Evolutionary conservation across 2,329 filamentous ascomycete species (phyloP).

Genomic region (Moelleriella libera): DNA sequence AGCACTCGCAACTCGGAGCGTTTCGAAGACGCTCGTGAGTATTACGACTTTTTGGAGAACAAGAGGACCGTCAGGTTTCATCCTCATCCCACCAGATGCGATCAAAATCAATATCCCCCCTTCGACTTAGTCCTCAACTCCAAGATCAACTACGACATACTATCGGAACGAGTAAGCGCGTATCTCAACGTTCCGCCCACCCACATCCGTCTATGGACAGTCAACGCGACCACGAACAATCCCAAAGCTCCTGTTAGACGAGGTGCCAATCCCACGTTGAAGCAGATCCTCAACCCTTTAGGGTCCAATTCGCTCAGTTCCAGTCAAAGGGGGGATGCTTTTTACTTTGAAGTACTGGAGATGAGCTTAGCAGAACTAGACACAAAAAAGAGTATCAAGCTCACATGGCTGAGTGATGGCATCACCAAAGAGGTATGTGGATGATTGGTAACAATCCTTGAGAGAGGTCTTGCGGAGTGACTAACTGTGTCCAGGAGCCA

Average conservation of each 20-base stretch:
- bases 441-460: not conserved
- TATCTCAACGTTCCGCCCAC: constrained; percentile 65
- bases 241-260: constrained; percentile 70
- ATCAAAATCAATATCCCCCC: constrained; percentile 41
- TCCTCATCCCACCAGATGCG: constrained; percentile 46
- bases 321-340: constrained; percentile 57
- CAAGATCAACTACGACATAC: constrained; percentile 80
- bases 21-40: constrained; percentile 62
- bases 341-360: constrained; percentile 89
- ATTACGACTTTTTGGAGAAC: constrained; percentile 88
- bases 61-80: constrained; percentile 67
- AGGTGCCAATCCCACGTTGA: constrained; percentile 52
- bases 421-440: constrained; percentile 67
- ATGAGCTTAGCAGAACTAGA: constrained; percentile 90
- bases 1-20: constrained; percentile 26
- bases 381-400: constrained; percentile 74
- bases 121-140: constrained; percentile 73
- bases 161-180: constrained; percentile 71
- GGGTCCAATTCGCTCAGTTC: constrained; percentile 54
- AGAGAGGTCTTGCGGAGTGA: not conserved
- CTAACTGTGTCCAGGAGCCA: constrained; percentile 39
- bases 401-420: constrained; percentile 78
- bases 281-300: constrained; percentile 63
- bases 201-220: constrained; percentile 82
- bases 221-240: constrained; percentile 62